These are phyloP conservation scores for Penstemon eatonii DNA, from an alignment of 257 asterid genomes.

Conservation along the genomic window DNA sequence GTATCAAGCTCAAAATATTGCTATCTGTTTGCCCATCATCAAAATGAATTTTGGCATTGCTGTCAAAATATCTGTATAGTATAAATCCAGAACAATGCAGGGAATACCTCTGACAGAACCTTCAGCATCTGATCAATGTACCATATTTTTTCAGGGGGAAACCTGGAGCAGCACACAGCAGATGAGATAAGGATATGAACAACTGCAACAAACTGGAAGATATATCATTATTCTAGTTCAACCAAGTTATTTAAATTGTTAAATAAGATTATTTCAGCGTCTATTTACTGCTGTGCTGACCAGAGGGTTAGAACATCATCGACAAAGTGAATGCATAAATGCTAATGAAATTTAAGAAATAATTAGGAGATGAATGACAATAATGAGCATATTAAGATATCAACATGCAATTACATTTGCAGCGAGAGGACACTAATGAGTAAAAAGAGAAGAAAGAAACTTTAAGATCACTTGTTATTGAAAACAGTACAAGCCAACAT, in stretches of 20 bases:
- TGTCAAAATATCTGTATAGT: constrained; percentile 7
- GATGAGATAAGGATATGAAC: constrained; percentile 28
- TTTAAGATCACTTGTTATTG: background rate
- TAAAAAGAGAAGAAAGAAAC: constrained; percentile 22
- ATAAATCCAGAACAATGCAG: constrained; percentile 13
- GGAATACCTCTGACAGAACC: constrained; percentile 83
- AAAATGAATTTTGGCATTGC: constrained; percentile 7
- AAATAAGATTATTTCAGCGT: constrained; percentile 5
- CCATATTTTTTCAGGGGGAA: constrained; percentile 89
- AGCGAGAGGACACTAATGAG: background rate
- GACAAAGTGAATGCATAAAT: constrained; percentile 7
- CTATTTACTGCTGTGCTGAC: constrained; percentile 17
- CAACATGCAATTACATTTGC: constrained; percentile 18
- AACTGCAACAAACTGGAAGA: constrained; percentile 28
- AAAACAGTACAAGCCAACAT: constrained; percentile 25
- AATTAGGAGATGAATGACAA: background rate
- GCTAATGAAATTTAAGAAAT: background rate
- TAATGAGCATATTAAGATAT: constrained; percentile 15
- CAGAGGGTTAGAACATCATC: constrained; percentile 19
- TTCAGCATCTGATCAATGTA: constrained; percentile 95
- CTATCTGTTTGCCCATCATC: constrained; percentile 22
- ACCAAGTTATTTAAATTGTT: constrained; percentile 16
- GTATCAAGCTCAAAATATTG: constrained; percentile 27
- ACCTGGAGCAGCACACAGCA: constrained; percentile 62
- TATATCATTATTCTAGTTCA: constrained; percentile 25